Percentiles rank a stretch among this genome's conserved stretches.
phyloP scores from a whole-genome alignment of 176 grass and related monocot genomes.

The Musa troglodytarum region DNA sequence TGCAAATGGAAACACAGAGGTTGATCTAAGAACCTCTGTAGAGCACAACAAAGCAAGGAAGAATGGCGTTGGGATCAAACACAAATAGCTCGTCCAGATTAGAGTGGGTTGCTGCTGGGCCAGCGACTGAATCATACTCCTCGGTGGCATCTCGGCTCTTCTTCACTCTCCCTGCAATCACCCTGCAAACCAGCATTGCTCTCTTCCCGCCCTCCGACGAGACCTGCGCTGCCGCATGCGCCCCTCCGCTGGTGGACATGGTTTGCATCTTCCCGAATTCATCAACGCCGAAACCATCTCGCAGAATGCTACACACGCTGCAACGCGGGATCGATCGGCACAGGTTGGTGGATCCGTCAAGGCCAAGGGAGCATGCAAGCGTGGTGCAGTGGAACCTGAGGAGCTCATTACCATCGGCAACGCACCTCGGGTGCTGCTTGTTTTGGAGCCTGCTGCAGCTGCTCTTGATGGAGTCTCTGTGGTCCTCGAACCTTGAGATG shows the following conservation, averaged over 20 bases:
- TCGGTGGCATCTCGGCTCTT: slow-evolving; percentile 25
- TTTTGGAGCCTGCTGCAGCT: slow-evolving; percentile 30
- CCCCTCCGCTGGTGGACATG: slow-evolving; percentile 56
- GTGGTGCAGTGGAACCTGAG: slow-evolving; percentile 70
- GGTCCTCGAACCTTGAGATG: slow-evolving; percentile 59
- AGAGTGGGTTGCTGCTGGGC: slow-evolving; percentile 22
- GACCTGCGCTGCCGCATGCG: slow-evolving; percentile 35
- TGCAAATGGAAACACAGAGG: no score
- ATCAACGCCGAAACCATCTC: slow-evolving; percentile 58
- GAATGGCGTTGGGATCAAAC: slow-evolving; percentile 61
- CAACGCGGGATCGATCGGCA: slow-evolving; percentile 42
- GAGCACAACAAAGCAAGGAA: slow-evolving; percentile 86
- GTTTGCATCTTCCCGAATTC: slow-evolving; percentile 48
- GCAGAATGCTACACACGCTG: slow-evolving; percentile 57
- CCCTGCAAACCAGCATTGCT: slow-evolving; percentile 81
- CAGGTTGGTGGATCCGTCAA: slow-evolving; percentile 26
- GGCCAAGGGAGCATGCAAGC: slow-evolving; percentile 46
- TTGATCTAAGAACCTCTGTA: slow-evolving; percentile 42
- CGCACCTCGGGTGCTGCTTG: slow-evolving; percentile 68
- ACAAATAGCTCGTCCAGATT: slow-evolving; percentile 70
- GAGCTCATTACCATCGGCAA: slow-evolving; percentile 86
- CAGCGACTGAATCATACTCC: slow-evolving; percentile 37
- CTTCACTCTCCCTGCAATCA: slow-evolving; percentile 80
- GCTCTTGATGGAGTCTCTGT: slow-evolving; percentile 66
- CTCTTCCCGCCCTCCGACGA: slow-evolving; percentile 27